Evolutionary conservation across 495 filamentous ascomycete genomes (phyloP).

Genomic region (Tuber indicum): DNA sequence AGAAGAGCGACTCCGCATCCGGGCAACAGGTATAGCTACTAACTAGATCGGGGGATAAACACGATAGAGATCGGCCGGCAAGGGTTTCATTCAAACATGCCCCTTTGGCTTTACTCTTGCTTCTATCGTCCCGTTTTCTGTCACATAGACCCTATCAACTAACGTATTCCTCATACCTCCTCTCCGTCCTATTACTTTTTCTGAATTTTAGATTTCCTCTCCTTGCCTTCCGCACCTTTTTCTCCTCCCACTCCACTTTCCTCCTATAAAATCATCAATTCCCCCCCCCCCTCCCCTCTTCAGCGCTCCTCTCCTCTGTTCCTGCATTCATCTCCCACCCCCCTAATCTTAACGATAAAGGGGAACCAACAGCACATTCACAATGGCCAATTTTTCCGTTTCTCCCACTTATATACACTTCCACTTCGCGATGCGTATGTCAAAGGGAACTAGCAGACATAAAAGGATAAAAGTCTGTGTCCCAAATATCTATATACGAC

Average conservation of each 20-base stretch:
- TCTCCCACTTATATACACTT: background rate
- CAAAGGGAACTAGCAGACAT: too few relatives aligned
- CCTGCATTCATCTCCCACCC: background rate
- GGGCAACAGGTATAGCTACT: background rate
- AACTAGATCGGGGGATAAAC: background rate
- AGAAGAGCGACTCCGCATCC: background rate
- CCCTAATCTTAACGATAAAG: background rate
- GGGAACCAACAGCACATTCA: background rate
- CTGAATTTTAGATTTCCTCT: background rate
- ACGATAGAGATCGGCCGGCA: background rate
- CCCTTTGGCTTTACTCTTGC: background rate
- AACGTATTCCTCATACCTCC: background rate
- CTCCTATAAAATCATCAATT: background rate
- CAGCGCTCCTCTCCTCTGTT: background rate
- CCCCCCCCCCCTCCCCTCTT: background rate
- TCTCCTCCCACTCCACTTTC: background rate
- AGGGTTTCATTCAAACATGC: background rate
- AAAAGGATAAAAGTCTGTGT: too few relatives aligned
- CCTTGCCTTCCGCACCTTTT: background rate
- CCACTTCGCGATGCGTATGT: too few relatives aligned
- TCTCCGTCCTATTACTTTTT: background rate
- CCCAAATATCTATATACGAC: too few relatives aligned
- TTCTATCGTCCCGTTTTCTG: background rate
- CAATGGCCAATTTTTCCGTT: background rate
- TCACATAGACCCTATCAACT: background rate